Evolutionary conservation across 768 basidiomycete genomes (phyloP).

Genomic region (Leccinum truebloodii): DNA sequence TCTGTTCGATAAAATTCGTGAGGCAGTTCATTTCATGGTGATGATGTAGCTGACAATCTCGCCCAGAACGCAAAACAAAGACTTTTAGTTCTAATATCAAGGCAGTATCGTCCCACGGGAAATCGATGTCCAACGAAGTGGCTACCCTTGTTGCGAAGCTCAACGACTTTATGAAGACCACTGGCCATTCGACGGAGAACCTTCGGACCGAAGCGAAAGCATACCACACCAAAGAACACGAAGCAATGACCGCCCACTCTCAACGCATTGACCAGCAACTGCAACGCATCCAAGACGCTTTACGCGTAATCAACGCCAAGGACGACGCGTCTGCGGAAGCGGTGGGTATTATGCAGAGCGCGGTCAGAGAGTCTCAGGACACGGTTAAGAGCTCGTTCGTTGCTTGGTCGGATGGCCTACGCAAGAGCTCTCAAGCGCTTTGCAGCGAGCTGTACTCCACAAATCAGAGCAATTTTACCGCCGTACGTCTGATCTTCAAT

Average conservation of each 20-base stretch:
- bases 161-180: slow-evolving; percentile 58
- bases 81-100: slow-evolving; percentile 65
- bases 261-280: slow-evolving; percentile 60
- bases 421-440: slow-evolving; percentile 46
- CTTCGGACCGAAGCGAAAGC: slow-evolving; percentile 58
- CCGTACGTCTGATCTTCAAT: slow-evolving; percentile 33
- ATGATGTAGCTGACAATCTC: slow-evolving; percentile 10
- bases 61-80: slow-evolving; percentile 69
- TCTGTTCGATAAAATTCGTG: slow-evolving; percentile 84
- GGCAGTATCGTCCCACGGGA: slow-evolving; percentile 62
- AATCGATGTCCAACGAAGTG: slow-evolving; percentile 54
- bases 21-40: slow-evolving; percentile 22
- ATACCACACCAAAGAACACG: slow-evolving; percentile 57
- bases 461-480: slow-evolving; percentile 46
- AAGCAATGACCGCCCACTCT: slow-evolving; percentile 50
- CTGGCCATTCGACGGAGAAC: slow-evolving; percentile 51
- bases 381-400: slow-evolving; percentile 52
- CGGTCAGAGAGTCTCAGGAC: slow-evolving; percentile 54
- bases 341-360: slow-evolving; percentile 45
- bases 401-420: slow-evolving; percentile 58
- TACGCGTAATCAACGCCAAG: slow-evolving; percentile 55
- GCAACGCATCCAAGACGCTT: slow-evolving; percentile 49
- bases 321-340: slow-evolving; percentile 57
- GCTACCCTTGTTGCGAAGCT: slow-evolving; percentile 57
- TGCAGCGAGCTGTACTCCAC: slow-evolving; percentile 48